Evolutionary conservation across 306 rosid genomes (phyloP), one percentile per base, ranked within the genome.

Genomic region (Adenanthera pavonina): DNA sequence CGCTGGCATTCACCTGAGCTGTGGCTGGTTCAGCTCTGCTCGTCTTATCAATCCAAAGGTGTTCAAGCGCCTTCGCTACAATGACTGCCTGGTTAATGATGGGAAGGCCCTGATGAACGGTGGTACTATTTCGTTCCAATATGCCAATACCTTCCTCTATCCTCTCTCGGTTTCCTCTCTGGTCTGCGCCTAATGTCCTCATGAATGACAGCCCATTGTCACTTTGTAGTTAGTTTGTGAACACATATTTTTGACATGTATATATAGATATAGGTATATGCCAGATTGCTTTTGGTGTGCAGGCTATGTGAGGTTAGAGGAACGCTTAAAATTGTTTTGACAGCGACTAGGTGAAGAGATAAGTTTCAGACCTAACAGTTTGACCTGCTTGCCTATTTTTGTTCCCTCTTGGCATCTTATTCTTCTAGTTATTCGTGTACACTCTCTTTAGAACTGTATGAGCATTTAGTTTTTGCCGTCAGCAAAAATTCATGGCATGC

Each of bases 11-110:
- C 97, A 88, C 70, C 25, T 92, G 64, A 76, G 7, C 69, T 92
- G 97, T 16, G 94, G 94, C 47, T 85, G 89, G 92, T 92, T 90
- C 72, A 90, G 94, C 86, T 90, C 94, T 0, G 91, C 89, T 9
- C 81, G 78, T 3, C 87, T 88, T 38, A 83, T 91, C 62, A 90
- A 87, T 82, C 94, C 97, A 1, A 90, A 66, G 65, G 12, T 88
- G 52, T 90, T 92, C 85, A 92, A 81, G 78, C 91, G 92, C 64
- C 90, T 90, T 46, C 72, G 70, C 69, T 87, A 75, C 67, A 68
- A 85, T 43, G 91, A 92, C 74, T 92, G 97, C 38, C 89, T 90
- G 4, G 92, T 88, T 2, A 92, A 90, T 69, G 88, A 90, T 14
- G 97, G 97, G 35, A 74, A 87, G 61, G 89, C 91, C 17, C 74